These are phyloP conservation scores for Emmonsia crescens DNA, from an alignment of 2,329 filamentous ascomycete species.

Conservation along the genomic window DNA sequence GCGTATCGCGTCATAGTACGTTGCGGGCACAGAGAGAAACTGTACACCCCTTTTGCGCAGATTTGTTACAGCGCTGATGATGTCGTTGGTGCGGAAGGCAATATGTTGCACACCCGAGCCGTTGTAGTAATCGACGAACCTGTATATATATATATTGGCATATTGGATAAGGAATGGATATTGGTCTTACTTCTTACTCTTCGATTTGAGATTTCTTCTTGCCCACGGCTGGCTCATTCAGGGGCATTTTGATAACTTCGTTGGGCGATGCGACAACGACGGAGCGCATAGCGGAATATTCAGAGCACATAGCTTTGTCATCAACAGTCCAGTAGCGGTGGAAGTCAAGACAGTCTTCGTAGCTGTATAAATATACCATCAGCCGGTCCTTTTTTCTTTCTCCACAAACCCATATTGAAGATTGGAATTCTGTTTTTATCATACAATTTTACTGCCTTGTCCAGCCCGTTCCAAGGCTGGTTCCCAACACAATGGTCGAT, in stretches of 20 bases:
- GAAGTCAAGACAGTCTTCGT: constrained; percentile 77
- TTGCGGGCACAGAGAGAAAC: constrained; percentile 73
- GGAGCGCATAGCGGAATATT: constrained; percentile 74
- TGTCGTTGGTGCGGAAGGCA: constrained; percentile 67
- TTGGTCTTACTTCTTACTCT: constrained; percentile 44
- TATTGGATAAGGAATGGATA: background rate
- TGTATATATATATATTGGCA: constrained; percentile 11
- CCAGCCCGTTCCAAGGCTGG: constrained; percentile 80
- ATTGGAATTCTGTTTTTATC: constrained; percentile 4
- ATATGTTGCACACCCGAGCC: constrained; percentile 85
- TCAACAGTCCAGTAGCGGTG: constrained; percentile 94
- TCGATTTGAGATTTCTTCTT: constrained; percentile 86
- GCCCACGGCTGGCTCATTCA: constrained; percentile 80
- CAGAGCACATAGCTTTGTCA: constrained; percentile 77
- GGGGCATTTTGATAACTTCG: constrained; percentile 86
- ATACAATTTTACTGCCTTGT: constrained; percentile 45
- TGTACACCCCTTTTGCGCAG: constrained; percentile 70
- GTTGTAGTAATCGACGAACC: constrained; percentile 64
- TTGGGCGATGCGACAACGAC: constrained; percentile 78
- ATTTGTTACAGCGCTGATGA: constrained; percentile 59
- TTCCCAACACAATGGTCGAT: constrained; percentile 95
- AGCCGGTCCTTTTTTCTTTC: background rate
- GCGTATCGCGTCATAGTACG: constrained; percentile 68
- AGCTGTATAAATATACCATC: constrained; percentile 44
- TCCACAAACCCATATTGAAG: background rate